phyloP scores from a whole-genome alignment of 306 rosid species.

The peach (Prunus persica) region DNA sequence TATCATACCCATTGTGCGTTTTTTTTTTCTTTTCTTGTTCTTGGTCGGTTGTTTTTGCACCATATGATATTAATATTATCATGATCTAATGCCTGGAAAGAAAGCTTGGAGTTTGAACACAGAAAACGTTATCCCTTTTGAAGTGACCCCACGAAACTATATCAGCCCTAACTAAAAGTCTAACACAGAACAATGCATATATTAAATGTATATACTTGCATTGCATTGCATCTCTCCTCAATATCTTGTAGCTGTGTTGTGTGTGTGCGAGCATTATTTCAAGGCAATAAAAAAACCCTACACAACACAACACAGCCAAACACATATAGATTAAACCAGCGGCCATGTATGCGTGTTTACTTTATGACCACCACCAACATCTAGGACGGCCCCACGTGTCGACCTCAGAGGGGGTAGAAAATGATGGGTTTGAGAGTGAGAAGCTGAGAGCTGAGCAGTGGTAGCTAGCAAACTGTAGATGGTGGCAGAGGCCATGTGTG shows the following conservation, averaged over 20 bases:
- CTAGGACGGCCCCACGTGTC: slow-evolving; percentile 44
- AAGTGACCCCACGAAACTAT: background rate
- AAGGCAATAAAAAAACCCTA: no score
- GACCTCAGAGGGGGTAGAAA: slow-evolving; percentile 32
- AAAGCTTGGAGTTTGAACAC: background rate
- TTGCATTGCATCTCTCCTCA: background rate
- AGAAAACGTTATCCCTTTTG: background rate
- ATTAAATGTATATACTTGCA: background rate
- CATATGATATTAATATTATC: background rate
- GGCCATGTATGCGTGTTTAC: background rate
- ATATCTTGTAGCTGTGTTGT: background rate
- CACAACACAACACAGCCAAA: no score
- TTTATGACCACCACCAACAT: slow-evolving; percentile 2
- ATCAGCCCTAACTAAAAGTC: background rate
- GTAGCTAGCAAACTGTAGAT: slow-evolving; percentile 8
- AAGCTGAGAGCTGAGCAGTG: slow-evolving; percentile 28
- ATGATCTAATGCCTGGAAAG: background rate
- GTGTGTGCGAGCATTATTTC: background rate
- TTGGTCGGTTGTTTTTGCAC: no score
- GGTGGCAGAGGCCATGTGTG: slow-evolving; percentile 42
- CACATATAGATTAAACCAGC: background rate
- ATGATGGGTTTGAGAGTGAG: slow-evolving; percentile 43
- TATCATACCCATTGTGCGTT: no score
- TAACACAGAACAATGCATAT: background rate
- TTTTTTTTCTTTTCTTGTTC: no score